Conservation (phyloP, 768 basidiomycete species). For the Boletus reticuloceps region DNA sequence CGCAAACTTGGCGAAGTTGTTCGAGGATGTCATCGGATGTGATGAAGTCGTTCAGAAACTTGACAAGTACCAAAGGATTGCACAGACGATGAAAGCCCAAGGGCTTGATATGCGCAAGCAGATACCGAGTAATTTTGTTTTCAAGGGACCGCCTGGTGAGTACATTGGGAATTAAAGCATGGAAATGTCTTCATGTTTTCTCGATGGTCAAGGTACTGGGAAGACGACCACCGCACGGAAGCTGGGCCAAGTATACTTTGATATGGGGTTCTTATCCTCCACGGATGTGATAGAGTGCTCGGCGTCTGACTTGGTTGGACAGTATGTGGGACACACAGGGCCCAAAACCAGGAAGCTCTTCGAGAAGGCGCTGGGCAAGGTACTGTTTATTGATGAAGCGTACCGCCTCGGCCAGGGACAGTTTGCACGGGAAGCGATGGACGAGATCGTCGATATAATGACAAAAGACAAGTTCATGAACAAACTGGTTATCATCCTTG, state of each 20-base stretch:
- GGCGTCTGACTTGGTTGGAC: slow-evolving; percentile 64
- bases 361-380: slow-evolving; percentile 63
- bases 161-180: not conserved
- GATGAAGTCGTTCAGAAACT: slow-evolving; percentile 52
- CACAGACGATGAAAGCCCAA: slow-evolving; percentile 38
- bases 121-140: slow-evolving; percentile 63
- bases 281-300: slow-evolving; percentile 65
- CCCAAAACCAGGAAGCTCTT: slow-evolving; percentile 60
- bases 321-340: slow-evolving; percentile 71
- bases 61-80: slow-evolving; percentile 50
- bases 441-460: slow-evolving; percentile 63
- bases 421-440: slow-evolving; percentile 70
- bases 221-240: slow-evolving; percentile 64
- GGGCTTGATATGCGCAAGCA: slow-evolving; percentile 45
- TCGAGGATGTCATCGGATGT: slow-evolving; percentile 62
- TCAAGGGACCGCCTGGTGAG: slow-evolving; percentile 71
- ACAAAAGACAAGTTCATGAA: slow-evolving; percentile 55
- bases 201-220: slow-evolving; percentile 46
- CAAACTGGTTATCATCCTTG: slow-evolving; percentile 65
- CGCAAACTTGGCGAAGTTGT: slow-evolving; percentile 51
- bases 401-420: slow-evolving; percentile 60
- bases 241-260: slow-evolving; percentile 59
- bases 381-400: slow-evolving; percentile 72
- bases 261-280: slow-evolving; percentile 56
- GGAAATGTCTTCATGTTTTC: not conserved